A percentile compares a stretch with the other conserved stretches of the same genome.
Evolutionary conservation across 164 flowering plant species (phyloP).

Genomic region (Aristolochia contorta): DNA sequence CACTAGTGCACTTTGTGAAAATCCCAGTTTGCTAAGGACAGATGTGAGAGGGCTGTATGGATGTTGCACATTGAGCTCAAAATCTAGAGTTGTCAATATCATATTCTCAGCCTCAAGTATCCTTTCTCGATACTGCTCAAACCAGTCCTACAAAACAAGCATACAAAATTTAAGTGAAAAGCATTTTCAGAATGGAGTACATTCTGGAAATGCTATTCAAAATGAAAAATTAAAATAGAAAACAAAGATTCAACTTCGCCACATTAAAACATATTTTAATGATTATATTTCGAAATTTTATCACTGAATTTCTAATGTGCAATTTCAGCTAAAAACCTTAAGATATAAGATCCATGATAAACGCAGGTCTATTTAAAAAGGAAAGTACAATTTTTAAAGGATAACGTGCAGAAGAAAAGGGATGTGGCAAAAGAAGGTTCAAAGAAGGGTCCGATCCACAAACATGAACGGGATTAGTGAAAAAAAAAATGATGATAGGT

Average conservation of each 20-base stretch:
- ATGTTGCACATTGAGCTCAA: slow-evolving; percentile 89
- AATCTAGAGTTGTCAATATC: slow-evolving; percentile 81
- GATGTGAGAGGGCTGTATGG: slow-evolving; percentile 82
- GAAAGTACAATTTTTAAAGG: not conserved
- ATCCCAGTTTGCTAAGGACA: slow-evolving; percentile 70
- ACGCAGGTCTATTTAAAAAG: too few relatives aligned
- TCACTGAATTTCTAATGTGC: too few relatives aligned
- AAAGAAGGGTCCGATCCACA: not conserved
- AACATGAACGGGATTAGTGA: not conserved
- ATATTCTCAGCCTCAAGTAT: slow-evolving; percentile 78
- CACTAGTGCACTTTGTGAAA: slow-evolving; percentile 65
- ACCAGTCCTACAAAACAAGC: slow-evolving; percentile 66
- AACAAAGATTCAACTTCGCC: too few relatives aligned
- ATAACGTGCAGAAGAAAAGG: not conserved
- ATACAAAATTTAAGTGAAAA: not conserved
- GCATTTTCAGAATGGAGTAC: not conserved
- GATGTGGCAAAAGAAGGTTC: too few relatives aligned
- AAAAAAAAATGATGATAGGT: not conserved
- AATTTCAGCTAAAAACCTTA: too few relatives aligned
- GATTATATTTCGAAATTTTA: too few relatives aligned
- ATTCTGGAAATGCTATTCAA: too few relatives aligned
- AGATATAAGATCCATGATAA: too few relatives aligned
- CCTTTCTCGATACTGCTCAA: slow-evolving; percentile 81
- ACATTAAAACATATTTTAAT: too few relatives aligned
- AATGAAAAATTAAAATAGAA: too few relatives aligned